These are phyloP conservation scores for Vaccinium myrtillus DNA, from an alignment of 148 eudicot genomes.

Conservation along the genomic window DNA sequence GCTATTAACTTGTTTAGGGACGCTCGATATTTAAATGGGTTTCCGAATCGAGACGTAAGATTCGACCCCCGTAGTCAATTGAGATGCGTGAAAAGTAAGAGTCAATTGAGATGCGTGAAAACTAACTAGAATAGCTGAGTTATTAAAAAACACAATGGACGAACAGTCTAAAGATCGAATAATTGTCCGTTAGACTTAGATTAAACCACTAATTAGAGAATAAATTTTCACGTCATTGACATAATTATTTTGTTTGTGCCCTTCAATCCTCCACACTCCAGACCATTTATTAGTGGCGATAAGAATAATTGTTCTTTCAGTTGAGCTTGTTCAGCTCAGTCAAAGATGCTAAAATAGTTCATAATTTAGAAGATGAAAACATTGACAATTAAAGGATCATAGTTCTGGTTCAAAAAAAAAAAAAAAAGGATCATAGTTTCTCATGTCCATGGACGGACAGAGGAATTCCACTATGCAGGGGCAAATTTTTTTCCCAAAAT, in stretches of 20 bases:
- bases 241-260: not conserved
- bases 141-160: not conserved
- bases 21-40: too few relatives aligned
- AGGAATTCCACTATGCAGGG: too few relatives aligned
- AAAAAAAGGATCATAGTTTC: not conserved
- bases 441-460: not conserved
- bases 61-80: too few relatives aligned
- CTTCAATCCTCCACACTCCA: not conserved
- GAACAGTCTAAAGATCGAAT: not conserved
- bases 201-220: not conserved
- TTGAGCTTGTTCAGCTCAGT: too few relatives aligned
- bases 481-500: too few relatives aligned
- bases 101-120: too few relatives aligned
- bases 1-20: too few relatives aligned
- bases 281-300: not conserved
- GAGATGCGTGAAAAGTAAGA: too few relatives aligned
- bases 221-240: not conserved
- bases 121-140: too few relatives aligned
- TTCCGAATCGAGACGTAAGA: too few relatives aligned
- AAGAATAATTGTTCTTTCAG: too few relatives aligned
- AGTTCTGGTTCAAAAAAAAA: too few relatives aligned
- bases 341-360: not conserved
- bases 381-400: not conserved
- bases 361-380: not conserved
- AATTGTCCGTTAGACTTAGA: not conserved